A percentile compares a stretch with the other conserved stretches of the same genome.
These are phyloP conservation scores for Taphrina betulina DNA, from an alignment of 1,139 yeast species.

Conservation along the genomic window DNA sequence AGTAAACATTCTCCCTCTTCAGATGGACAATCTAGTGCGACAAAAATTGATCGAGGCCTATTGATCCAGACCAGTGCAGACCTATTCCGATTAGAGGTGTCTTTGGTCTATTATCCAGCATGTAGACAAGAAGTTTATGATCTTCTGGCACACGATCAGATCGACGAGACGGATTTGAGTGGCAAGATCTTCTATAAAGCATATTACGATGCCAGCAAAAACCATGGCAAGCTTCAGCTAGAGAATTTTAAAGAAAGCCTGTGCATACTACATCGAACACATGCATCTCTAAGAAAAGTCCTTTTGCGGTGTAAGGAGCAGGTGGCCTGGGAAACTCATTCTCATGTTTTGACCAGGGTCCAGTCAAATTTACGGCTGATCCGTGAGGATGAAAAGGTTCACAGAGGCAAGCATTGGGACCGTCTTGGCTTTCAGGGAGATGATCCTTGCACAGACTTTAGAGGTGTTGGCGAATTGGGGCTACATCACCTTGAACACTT, in stretches of 20 bases:
- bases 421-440: slow-evolving; percentile 24
- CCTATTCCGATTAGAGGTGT: slow-evolving; percentile 7
- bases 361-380: neutral
- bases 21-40: too few relatives aligned
- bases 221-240: slow-evolving; percentile 1
- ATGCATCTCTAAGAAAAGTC: neutral
- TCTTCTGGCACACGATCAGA: slow-evolving; percentile 1
- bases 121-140: slow-evolving; percentile 2
- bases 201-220: slow-evolving; percentile 1
- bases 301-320: neutral
- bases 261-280: neutral
- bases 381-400: neutral
- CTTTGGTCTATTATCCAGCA: neutral
- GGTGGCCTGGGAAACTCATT: neutral
- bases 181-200: slow-evolving; percentile 2
- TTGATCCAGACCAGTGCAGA: neutral
- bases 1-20: too few relatives aligned
- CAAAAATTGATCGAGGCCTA: neutral
- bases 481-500: slow-evolving; percentile 18
- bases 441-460: slow-evolving; percentile 26
- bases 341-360: neutral
- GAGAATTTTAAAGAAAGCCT: neutral
- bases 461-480: slow-evolving; percentile 19
- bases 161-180: neutral
- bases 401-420: slow-evolving; percentile 18